These are phyloP conservation scores for Diplogelasinospora grovesii DNA, from an alignment of 495 filamentous ascomycete species.

Conservation along the genomic window DNA sequence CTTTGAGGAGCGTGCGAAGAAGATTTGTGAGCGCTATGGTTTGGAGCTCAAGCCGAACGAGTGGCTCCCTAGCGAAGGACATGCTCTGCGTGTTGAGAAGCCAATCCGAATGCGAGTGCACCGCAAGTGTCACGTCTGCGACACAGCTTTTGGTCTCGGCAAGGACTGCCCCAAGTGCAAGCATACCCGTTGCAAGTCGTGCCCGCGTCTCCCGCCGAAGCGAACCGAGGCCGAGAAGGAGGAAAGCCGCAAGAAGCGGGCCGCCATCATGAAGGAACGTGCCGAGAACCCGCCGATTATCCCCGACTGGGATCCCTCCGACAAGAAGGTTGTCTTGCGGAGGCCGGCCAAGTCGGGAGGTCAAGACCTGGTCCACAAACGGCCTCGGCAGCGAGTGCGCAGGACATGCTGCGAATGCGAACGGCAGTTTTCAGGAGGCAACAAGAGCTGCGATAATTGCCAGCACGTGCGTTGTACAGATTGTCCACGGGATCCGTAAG, in stretches of 20 bases:
- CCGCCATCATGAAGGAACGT: constrained; percentile 41
- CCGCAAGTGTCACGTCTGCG: constrained; percentile 72
- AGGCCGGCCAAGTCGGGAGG: constrained; percentile 58
- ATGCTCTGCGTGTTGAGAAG: constrained; percentile 72
- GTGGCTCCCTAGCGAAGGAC: constrained; percentile 53
- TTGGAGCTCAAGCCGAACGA: constrained; percentile 63
- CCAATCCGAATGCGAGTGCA: constrained; percentile 88
- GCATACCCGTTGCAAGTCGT: constrained; percentile 74
- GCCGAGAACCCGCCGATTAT: constrained; percentile 41
- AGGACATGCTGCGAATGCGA: constrained; percentile 72
- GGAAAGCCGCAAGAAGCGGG: constrained; percentile 36
- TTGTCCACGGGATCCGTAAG: constrained; percentile 78
- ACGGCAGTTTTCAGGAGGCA: constrained; percentile 47
- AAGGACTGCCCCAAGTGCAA: constrained; percentile 65
- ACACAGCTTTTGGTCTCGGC: constrained; percentile 51
- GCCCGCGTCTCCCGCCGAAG: constrained; percentile 64
- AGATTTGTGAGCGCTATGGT: constrained; percentile 68
- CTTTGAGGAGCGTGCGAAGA: constrained; percentile 63
- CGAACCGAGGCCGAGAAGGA: constrained; percentile 45
- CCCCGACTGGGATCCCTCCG: constrained; percentile 38
- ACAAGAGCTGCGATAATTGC: constrained; percentile 57
- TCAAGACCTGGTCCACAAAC: constrained; percentile 63
- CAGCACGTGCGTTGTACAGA: constrained; percentile 71
- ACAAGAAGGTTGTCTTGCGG: constrained; percentile 44
- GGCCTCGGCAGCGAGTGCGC: constrained; percentile 61